Base-by-base conservation (phyloP, 2,329 filamentous ascomycete genomes). In the Penicillium vulpinum region DNA sequence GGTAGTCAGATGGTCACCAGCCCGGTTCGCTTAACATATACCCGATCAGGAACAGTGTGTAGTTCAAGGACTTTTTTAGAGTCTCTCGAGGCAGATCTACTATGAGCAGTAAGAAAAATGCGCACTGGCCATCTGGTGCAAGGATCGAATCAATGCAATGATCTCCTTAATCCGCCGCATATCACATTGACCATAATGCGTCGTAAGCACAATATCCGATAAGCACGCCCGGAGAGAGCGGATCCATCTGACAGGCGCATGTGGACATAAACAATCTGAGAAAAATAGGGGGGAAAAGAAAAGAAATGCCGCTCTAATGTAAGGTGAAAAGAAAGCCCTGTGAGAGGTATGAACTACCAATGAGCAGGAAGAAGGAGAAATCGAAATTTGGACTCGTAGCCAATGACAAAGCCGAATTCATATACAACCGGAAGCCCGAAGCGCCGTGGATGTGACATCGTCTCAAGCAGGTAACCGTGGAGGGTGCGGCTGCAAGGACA, bases 391-490 rank as follows among this genome's bases (percentile, higher is more conserved):
- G 49, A 53, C 54, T 56, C 21, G 36, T 60, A 41, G 47, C 60
- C 58, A 58, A 56, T 63, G 10, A 46, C 53, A 61, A 29, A 24
- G 9, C 24, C 18, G 15, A 40, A 39, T 46, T 38, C 51, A 40
- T 39, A 31, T 3, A 24, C n/a, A 16, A 1, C 38, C 35, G 26
- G 16, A 41, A 45, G 40, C 51, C 55, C 48, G 54, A 63, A 60
- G 57, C 57, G 54, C 59, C 55, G 46, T 47, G 51, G 56, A 51
- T 60, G 52, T 40, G 26, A 54, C 53, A 45, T 57, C 24, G 48
- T 49, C 38, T 58, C 53, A 62, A 63, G 70, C 65, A 67, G 45
- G 62, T 63, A 68, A 56, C 68, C 70, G 69, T 54, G 24, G 51
- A 49, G 46, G 39, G 36, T 41, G n/a, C n/a, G 49, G 55, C 62